These are phyloP conservation scores for Cercospora sp. DNA, from an alignment of 2,329 filamentous ascomycete species.

Conservation along the genomic window DNA sequence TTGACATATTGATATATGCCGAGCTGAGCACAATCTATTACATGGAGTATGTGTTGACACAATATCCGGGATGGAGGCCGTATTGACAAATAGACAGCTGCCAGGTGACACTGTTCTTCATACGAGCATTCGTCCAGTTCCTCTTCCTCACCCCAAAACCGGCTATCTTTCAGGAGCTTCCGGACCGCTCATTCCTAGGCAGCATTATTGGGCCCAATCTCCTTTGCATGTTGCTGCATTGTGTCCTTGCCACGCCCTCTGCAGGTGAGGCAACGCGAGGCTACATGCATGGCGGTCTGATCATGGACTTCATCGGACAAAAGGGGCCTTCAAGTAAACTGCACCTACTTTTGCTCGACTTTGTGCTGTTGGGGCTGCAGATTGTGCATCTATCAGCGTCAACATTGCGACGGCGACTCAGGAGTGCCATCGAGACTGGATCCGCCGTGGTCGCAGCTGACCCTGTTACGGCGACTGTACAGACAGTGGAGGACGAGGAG, in stretches of 20 bases:
- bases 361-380: slow-evolving; percentile 57
- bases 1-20: slow-evolving; percentile 63
- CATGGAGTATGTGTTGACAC: slow-evolving; percentile 56
- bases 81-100: slow-evolving; percentile 45
- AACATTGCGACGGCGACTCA: slow-evolving; percentile 54
- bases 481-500: slow-evolving; percentile 63
- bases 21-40: slow-evolving; percentile 64
- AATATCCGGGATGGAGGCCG: not conserved
- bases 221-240: slow-evolving; percentile 58
- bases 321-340: slow-evolving; percentile 57
- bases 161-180: slow-evolving; percentile 43
- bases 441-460: slow-evolving; percentile 22
- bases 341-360: slow-evolving; percentile 55
- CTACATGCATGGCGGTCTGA: slow-evolving; percentile 62
- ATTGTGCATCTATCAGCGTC: slow-evolving; percentile 58
- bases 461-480: slow-evolving; percentile 35
- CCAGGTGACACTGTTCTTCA: slow-evolving; percentile 56
- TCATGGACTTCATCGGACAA: slow-evolving; percentile 67
- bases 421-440: slow-evolving; percentile 35
- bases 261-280: slow-evolving; percentile 52
- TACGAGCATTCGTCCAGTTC: slow-evolving; percentile 58
- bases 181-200: slow-evolving; percentile 53
- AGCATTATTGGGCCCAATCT: slow-evolving; percentile 57
- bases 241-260: slow-evolving; percentile 42
- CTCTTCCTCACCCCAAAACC: slow-evolving; percentile 62